Conservation (phyloP, 768 basidiomycete species). For the Phlegmacium glaucopus region DNA sequence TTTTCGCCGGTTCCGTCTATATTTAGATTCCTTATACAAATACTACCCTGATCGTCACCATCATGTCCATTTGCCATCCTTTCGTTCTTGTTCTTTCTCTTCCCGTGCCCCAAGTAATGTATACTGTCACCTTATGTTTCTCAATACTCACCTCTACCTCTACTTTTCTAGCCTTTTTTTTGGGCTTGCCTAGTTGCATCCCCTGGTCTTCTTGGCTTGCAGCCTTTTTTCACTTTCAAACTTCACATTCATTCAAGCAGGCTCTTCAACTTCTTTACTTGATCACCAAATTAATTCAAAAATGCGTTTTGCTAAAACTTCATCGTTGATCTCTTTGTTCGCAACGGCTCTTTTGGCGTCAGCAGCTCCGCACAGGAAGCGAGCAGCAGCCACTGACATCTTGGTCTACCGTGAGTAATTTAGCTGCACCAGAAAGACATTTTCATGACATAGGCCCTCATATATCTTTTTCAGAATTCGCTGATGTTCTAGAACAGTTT, state of each 20-base stretch:
- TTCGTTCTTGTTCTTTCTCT: conserved; percentile 27
- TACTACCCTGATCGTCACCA: conserved; percentile 27
- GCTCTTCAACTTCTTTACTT: conserved; percentile 37
- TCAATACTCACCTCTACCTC: conserved; percentile 1
- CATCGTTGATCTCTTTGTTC: conserved; percentile 39
- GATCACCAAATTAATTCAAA: conserved; percentile 31
- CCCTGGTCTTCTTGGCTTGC: conserved; percentile 39
- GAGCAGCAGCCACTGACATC: conserved; percentile 41
- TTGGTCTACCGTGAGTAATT: conserved; percentile 56
- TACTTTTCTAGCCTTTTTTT: conserved; percentile 37
- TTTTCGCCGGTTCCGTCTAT: conserved; percentile 28
- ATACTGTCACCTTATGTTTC: not conserved
- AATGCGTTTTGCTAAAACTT: conserved; percentile 42
- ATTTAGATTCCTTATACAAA: conserved; percentile 30
- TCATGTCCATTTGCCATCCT: conserved; percentile 21
- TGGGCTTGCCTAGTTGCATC: conserved; percentile 75
- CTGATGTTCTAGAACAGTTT: conserved; percentile 70
- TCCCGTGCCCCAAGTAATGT: conserved; percentile 36
- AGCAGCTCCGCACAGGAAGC: conserved; percentile 48
- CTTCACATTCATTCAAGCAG: conserved; percentile 40
- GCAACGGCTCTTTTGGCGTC: conserved; percentile 40
- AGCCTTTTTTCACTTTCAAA: conserved; percentile 25
- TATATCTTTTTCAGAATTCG: conserved; percentile 52
- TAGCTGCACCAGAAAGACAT: not conserved
- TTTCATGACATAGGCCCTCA: not conserved